These are phyloP conservation scores for Phytophthora rubi DNA, from an alignment of 352 stramenopile genomes.

Conservation along the genomic window DNA sequence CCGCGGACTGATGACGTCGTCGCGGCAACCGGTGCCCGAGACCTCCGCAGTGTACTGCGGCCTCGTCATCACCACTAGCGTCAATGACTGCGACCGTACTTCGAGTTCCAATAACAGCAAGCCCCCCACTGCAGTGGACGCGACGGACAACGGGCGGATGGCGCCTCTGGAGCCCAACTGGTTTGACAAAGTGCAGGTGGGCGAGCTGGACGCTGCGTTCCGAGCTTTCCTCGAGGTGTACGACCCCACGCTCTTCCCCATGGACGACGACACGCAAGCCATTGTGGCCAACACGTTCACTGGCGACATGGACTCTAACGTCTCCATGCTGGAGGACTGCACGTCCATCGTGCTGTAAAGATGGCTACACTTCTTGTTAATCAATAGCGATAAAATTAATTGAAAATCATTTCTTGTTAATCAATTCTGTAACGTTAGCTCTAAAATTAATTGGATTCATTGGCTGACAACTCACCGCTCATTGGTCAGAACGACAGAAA, in stretches of 20 bases:
- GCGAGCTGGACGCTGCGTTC: constrained; percentile 33
- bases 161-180: constrained; percentile 26
- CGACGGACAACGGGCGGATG: neutral
- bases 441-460: neutral
- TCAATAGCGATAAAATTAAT: constrained; percentile 15
- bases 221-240: constrained; percentile 33
- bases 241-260: constrained; percentile 26
- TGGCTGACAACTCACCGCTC: constrained; percentile 5
- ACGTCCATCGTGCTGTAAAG: constrained; percentile 25
- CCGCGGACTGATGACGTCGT: constrained; percentile 39
- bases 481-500: constrained; percentile 10
- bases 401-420: neutral
- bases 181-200: constrained; percentile 33
- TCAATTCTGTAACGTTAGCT: no score
- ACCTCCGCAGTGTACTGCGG: constrained; percentile 17
- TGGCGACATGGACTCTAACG: constrained; percentile 1
- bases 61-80: constrained; percentile 17
- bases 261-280: constrained; percentile 19
- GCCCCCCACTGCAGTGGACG: constrained; percentile 26
- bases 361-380: constrained; percentile 14
- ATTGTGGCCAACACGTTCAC: neutral
- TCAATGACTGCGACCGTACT: neutral
- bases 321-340: constrained; percentile 13
- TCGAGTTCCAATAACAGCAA: neutral
- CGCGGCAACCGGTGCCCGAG: constrained; percentile 18